These are phyloP conservation scores for Biscogniauxia sp. DNA, from an alignment of 2,329 filamentous ascomycete species.

Conservation along the genomic window DNA sequence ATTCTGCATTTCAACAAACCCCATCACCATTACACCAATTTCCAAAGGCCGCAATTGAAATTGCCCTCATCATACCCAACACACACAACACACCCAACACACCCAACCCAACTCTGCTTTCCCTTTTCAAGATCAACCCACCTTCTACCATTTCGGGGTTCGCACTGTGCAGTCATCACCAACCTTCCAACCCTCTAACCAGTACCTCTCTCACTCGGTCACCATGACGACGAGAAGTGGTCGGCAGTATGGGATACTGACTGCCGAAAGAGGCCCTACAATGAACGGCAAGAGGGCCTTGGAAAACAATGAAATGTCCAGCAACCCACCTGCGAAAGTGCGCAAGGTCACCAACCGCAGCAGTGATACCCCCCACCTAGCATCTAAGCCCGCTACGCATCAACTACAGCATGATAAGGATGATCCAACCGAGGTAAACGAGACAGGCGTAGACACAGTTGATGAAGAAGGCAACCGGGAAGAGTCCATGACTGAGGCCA, in stretches of 20 bases:
- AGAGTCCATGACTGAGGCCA: background rate
- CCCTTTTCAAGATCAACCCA: too few species aligned
- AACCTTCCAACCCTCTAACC: too few species aligned
- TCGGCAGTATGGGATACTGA: background rate
- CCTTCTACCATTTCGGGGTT: too few species aligned
- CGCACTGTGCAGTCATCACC: too few species aligned
- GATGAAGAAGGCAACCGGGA: background rate
- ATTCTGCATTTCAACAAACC: too few species aligned
- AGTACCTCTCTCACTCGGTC: too few species aligned
- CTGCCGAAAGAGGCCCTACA: background rate
- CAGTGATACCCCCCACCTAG: too few species aligned
- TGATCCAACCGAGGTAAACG: background rate
- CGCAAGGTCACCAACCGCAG: background rate
- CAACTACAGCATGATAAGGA: background rate
- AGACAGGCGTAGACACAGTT: background rate
- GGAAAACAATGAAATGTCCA: background rate
- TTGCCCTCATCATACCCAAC: too few species aligned
- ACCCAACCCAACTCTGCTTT: too few species aligned
- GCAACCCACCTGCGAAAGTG: background rate
- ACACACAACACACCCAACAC: too few species aligned
- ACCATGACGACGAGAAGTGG: background rate
- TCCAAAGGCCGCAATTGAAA: too few species aligned
- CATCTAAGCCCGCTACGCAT: background rate
- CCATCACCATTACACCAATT: too few species aligned
- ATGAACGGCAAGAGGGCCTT: background rate